These are phyloP conservation scores for Sporothrix mexicana DNA, from an alignment of 2,329 filamentous ascomycete species.

Conservation along the genomic window DNA sequence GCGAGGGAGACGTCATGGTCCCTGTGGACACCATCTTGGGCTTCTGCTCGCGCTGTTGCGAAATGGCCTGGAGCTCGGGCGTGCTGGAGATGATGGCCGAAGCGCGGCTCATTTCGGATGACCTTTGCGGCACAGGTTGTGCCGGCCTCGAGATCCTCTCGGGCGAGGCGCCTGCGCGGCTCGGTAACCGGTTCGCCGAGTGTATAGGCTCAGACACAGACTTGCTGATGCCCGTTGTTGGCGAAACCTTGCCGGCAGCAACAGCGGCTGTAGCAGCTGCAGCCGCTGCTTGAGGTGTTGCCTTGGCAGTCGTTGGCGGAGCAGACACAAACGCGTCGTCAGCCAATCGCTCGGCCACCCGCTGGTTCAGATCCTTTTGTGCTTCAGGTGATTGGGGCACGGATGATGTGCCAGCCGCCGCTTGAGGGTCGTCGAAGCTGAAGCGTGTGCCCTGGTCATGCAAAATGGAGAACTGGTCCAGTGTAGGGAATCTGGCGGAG, in stretches of 20 bases:
- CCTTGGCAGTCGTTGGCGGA: slow-evolving; percentile 44
- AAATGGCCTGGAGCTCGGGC: slow-evolving; percentile 65
- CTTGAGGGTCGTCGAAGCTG: slow-evolving; percentile 71
- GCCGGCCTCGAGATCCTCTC: slow-evolving; percentile 42
- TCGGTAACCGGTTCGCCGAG: slow-evolving; percentile 36
- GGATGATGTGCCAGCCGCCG: slow-evolving; percentile 37
- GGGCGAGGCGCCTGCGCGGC: slow-evolving; percentile 24
- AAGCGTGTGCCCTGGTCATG: slow-evolving; percentile 86
- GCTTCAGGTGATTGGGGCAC: slow-evolving; percentile 42
- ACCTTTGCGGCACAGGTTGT: slow-evolving; percentile 50
- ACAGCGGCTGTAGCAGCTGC: slow-evolving; percentile 32
- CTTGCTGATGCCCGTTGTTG: slow-evolving; percentile 42
- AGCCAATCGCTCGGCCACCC: slow-evolving; percentile 76
- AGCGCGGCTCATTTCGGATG: slow-evolving; percentile 61
- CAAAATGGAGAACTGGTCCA: slow-evolving; percentile 90
- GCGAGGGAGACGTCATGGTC: slow-evolving; percentile 75
- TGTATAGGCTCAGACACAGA: slow-evolving; percentile 34
- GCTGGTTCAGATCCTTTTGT: slow-evolving; percentile 64
- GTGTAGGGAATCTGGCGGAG: slow-evolving; percentile 81
- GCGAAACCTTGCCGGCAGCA: slow-evolving; percentile 11
- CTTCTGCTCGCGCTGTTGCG: slow-evolving; percentile 48
- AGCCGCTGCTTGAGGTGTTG: slow-evolving; percentile 35
- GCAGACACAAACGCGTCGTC: slow-evolving; percentile 76
- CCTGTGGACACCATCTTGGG: slow-evolving; percentile 64
- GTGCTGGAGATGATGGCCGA: slow-evolving; percentile 68